Evolutionary conservation across 257 asterid species (phyloP).

Genomic region (Solanum piurae): DNA sequence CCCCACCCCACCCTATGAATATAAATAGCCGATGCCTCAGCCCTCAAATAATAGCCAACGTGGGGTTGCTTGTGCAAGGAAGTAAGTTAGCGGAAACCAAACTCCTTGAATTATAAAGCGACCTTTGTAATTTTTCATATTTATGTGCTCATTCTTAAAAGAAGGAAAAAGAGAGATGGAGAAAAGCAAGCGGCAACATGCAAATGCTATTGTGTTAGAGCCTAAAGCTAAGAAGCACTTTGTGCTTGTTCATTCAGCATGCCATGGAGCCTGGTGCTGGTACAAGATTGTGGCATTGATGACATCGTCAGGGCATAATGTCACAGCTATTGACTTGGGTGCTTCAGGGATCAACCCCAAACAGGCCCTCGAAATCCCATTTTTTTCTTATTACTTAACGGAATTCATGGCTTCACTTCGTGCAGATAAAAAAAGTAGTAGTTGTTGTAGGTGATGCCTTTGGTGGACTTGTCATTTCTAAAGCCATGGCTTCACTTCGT

Average conservation of each 20-base stretch:
- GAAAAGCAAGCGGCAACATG: background rate
- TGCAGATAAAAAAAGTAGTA: conserved; percentile 3
- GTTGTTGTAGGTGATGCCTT: conserved; percentile 25
- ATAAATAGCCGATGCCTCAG: no score
- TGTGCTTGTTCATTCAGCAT: conserved; percentile 24
- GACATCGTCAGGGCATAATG: conserved; percentile 16
- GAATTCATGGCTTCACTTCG: conserved; percentile 25
- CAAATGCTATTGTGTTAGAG: background rate
- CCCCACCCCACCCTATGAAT: background rate
- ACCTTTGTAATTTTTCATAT: background rate
- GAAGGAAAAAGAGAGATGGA: background rate
- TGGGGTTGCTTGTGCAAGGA: background rate
- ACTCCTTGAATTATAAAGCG: background rate
- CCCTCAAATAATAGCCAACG: background rate
- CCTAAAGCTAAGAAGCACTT: conserved; percentile 5
- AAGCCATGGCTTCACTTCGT: conserved; percentile 37
- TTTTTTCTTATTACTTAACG: conserved; percentile 10
- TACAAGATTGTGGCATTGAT: conserved; percentile 10
- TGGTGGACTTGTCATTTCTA: conserved; percentile 24
- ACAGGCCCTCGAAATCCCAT: background rate
- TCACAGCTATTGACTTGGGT: conserved; percentile 21
- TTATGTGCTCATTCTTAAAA: background rate
- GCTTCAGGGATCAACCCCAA: conserved; percentile 23
- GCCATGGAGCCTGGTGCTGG: conserved; percentile 41
- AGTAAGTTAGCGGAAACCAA: background rate